Percentiles rank a stretch among this genome's conserved stretches.
phyloP scores from a whole-genome alignment of 202 grass and related monocot species.

The Panicum virgatum region DNA sequence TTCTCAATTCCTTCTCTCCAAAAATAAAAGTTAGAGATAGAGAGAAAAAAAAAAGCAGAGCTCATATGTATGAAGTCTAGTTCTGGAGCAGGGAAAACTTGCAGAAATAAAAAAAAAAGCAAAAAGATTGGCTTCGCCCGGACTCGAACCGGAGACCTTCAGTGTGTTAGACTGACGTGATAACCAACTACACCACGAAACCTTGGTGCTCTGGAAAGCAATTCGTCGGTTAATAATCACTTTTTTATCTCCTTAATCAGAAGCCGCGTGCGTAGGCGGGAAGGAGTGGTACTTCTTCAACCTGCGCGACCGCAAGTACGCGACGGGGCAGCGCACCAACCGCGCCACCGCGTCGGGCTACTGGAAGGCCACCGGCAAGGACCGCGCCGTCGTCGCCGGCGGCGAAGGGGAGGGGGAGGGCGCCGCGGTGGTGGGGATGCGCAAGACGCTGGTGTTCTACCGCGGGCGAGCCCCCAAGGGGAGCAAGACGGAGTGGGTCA shows the following conservation, averaged over 20 bases:
- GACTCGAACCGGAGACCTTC: slow-evolving; percentile 92
- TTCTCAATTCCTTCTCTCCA: background rate
- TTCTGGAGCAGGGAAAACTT: background rate
- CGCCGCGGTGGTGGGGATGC: slow-evolving; percentile 44
- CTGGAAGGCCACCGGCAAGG: slow-evolving; percentile 82
- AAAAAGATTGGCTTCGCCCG: slow-evolving; percentile 61
- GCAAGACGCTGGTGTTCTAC: slow-evolving; percentile 79
- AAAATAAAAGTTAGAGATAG: background rate
- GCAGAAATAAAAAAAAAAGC: background rate
- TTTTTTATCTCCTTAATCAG: slow-evolving; percentile 20
- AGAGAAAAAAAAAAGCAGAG: background rate
- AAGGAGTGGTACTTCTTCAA: slow-evolving; percentile 82
- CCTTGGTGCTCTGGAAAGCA: background rate
- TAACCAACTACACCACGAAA: slow-evolving; percentile 99
- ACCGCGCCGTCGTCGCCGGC: slow-evolving; percentile 39
- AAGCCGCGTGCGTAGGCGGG: slow-evolving; percentile 43
- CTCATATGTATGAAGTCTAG: background rate
- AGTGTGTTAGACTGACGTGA: slow-evolving; percentile 99
- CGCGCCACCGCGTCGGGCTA: slow-evolving; percentile 64
- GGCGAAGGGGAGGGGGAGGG: no score
- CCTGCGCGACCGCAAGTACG: slow-evolving; percentile 63
- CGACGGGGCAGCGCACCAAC: slow-evolving; percentile 66
- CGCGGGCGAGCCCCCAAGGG: slow-evolving; percentile 53
- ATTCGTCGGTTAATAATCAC: rapidly evolving
- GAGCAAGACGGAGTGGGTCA: slow-evolving; percentile 65